A percentile compares a stretch with the other conserved stretches of the same genome.
These are phyloP conservation scores for Silene vulgaris DNA, from an alignment of 179 eudicot genomes.

Conservation along the genomic window DNA sequence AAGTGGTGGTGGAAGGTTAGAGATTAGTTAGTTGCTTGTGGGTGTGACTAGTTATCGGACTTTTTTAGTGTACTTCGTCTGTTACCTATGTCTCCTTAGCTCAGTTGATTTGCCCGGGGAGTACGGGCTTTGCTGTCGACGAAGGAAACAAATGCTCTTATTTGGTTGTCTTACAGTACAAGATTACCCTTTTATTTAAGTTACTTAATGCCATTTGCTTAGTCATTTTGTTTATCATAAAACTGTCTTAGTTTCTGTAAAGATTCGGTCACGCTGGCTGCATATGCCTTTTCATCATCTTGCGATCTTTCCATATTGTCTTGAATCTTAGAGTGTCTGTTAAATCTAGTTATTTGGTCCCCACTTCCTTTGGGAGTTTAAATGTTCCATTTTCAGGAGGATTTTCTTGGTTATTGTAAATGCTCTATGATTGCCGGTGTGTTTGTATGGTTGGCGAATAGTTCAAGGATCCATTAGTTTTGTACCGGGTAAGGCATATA, in stretches of 20 bases:
- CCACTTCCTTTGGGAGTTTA: constrained; percentile 31
- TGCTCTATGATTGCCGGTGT: constrained; percentile 35
- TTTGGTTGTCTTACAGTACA: constrained; percentile 45
- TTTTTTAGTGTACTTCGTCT: constrained; percentile 51
- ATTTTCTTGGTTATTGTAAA: constrained; percentile 29
- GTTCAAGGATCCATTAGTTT: constrained; percentile 35
- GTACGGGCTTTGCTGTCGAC: constrained; percentile 66
- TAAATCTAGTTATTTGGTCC: constrained; percentile 49
- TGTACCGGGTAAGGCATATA: constrained; percentile 26
- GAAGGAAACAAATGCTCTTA: constrained; percentile 57
- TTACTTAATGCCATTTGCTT: constrained; percentile 24
- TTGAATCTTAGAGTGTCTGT: constrained; percentile 34
- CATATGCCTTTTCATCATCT: constrained; percentile 37
- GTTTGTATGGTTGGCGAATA: constrained; percentile 25
- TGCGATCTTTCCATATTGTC: constrained; percentile 39
- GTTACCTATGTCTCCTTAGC: constrained; percentile 68
- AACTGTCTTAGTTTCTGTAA: constrained; percentile 34
- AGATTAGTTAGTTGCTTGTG: constrained; percentile 44
- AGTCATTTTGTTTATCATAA: constrained; percentile 32
- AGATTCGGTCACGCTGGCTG: constrained; percentile 48
- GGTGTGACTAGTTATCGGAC: constrained; percentile 31
- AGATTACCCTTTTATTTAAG: constrained; percentile 34
- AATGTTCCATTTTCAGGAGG: constrained; percentile 31
- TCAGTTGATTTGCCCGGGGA: constrained; percentile 51
- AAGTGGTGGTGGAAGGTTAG: constrained; percentile 18